Evolutionary conservation across 2,329 filamentous ascomycete species (phyloP).

Genomic region (Pseudogymnoascus sp.): DNA sequence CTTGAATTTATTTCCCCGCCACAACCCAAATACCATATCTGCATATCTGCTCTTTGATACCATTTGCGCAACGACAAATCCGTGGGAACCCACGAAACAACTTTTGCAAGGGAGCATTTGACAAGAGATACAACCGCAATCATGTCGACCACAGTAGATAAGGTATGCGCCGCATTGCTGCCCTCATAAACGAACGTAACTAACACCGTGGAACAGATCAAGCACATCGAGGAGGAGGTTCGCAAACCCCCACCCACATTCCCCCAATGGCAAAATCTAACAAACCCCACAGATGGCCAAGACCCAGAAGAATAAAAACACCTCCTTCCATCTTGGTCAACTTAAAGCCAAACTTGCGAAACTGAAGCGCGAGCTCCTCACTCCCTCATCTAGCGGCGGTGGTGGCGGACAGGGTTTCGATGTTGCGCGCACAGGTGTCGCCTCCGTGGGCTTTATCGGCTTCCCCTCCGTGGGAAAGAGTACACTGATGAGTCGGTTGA

Average conservation of each 20-base stretch:
- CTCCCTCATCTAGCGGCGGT: constrained; percentile 74
- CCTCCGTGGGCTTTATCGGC: constrained; percentile 93
- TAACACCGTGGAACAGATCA: constrained; percentile 58
- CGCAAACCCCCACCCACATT: constrained; percentile 29
- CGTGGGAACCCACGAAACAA: not conserved
- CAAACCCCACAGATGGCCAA: constrained; percentile 65
- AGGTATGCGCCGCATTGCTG: constrained; percentile 47
- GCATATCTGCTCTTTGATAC: not conserved
- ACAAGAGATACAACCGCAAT: constrained; percentile 29
- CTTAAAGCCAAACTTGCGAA: constrained; percentile 98
- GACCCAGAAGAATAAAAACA: constrained; percentile 97
- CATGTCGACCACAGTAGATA: constrained; percentile 97
- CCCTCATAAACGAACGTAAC: constrained; percentile 29
- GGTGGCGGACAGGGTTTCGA: constrained; percentile 88
- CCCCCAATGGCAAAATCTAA: constrained; percentile 18
- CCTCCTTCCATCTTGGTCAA: constrained; percentile 88
- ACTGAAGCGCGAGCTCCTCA: constrained; percentile 90
- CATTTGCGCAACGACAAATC: constrained; percentile 6
- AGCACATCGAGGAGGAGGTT: constrained; percentile 92
- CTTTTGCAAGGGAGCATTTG: constrained; percentile 2
- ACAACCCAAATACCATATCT: constrained; percentile 8
- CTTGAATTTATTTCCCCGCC: constrained; percentile 9
- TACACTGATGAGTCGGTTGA: constrained; percentile 90
- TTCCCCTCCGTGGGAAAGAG: constrained; percentile 98
- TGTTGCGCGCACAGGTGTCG: constrained; percentile 93